A percentile compares a stretch with the other conserved stretches of the same genome.
phyloP scores from a whole-genome alignment of 768 basidiomycete species.

The Boletus sp. region DNA sequence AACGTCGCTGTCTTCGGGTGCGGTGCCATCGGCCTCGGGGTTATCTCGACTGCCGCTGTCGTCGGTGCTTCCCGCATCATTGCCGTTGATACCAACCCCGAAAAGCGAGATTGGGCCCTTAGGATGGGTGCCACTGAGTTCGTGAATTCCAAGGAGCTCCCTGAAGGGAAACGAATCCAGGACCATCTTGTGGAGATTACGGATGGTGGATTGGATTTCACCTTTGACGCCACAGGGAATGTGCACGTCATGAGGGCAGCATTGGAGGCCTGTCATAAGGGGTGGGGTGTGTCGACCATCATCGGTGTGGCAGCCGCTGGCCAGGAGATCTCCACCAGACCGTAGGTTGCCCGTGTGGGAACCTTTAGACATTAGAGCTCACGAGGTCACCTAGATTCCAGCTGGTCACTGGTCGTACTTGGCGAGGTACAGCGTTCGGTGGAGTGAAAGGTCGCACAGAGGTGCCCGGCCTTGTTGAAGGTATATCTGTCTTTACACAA shows the following conservation, averaged over 20 bases:
- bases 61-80: slow-evolving; percentile 88
- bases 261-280: slow-evolving; percentile 98
- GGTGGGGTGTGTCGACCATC: slow-evolving; percentile 95
- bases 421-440: slow-evolving; percentile 95
- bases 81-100: slow-evolving; percentile 85
- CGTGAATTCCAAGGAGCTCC: slow-evolving; percentile 72
- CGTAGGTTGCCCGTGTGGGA: slow-evolving; percentile 44
- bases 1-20: slow-evolving; percentile 94
- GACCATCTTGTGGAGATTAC: slow-evolving; percentile 89
- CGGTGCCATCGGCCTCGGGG: slow-evolving; percentile 94
- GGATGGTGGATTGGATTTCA: slow-evolving; percentile 95
- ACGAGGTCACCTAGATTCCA: slow-evolving; percentile 43
- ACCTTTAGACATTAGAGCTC: background rate
- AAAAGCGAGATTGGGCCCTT: slow-evolving; percentile 82
- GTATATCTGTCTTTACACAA: slow-evolving; percentile 35
- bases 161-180: slow-evolving; percentile 81
- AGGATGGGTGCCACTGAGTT: slow-evolving; percentile 97
- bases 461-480: slow-evolving; percentile 88
- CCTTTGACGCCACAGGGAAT: slow-evolving; percentile 96
- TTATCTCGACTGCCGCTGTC: slow-evolving; percentile 72
- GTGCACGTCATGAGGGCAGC: slow-evolving; percentile 93
- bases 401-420: slow-evolving; percentile 81
- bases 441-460: slow-evolving; percentile 98
- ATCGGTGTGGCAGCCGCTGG: slow-evolving; percentile 98
- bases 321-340: slow-evolving; percentile 88